A percentile compares a stretch with the other conserved stretches of the same genome.
Conservation (phyloP, 176 grass and related monocot species). For the Oryza nivara region DNA sequence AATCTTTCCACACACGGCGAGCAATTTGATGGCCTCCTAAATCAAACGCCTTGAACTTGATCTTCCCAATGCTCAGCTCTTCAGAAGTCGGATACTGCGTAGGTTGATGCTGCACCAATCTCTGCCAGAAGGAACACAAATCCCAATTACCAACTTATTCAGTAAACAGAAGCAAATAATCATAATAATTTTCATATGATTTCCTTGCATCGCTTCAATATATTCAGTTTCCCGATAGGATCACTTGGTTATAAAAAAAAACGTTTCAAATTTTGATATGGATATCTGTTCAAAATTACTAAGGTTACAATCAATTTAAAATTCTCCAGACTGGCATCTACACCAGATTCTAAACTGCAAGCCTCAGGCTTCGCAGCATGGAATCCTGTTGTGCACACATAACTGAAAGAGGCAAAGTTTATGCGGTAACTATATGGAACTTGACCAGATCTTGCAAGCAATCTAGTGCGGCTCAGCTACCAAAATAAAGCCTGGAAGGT, state of each 20-base stretch:
- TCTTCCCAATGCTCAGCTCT: constrained; percentile 81
- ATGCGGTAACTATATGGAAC: not conserved
- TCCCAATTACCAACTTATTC: constrained; percentile 15
- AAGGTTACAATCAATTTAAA: constrained; percentile 3
- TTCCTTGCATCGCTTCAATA: not conserved
- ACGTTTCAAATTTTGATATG: not conserved
- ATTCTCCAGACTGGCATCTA: constrained; percentile 7
- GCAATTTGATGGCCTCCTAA: constrained; percentile 94
- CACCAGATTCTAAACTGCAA: constrained; percentile 27
- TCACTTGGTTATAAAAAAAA: not conserved
- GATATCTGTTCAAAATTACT: constrained; percentile 8
- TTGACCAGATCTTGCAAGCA: constrained; percentile 33
- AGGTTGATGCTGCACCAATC: constrained; percentile 90
- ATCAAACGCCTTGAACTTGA: constrained; percentile 95
- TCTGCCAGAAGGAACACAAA: constrained; percentile 56
- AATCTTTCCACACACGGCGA: constrained; percentile 95
- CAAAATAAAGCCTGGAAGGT: not conserved
- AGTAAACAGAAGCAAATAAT: constrained; percentile 16
- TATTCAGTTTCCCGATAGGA: constrained; percentile 16
- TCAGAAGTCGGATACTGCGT: constrained; percentile 89
- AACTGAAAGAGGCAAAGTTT: constrained; percentile 16
- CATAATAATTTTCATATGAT: constrained; percentile 6
- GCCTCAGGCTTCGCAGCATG: not conserved
- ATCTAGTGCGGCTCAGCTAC: constrained; percentile 15
- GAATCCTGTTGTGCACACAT: not conserved